Conservation (phyloP, 257 asterid genomes). For the Petrea volubilis region DNA sequence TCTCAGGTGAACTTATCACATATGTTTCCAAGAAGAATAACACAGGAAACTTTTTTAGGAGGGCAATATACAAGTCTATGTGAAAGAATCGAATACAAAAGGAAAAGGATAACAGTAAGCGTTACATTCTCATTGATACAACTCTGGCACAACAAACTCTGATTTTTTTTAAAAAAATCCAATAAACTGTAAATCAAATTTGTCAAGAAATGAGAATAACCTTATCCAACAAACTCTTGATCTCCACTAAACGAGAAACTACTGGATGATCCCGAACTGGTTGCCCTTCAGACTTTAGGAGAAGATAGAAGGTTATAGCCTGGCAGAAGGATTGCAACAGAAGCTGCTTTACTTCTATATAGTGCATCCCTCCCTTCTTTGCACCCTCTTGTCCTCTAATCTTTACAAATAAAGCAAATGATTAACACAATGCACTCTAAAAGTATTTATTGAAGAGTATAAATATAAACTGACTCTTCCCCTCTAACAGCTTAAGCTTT, state of each 20-base stretch:
- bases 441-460: too few relatives aligned
- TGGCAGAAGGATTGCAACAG: constrained; percentile 89
- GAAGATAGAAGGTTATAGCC: constrained; percentile 90
- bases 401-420: constrained; percentile 42
- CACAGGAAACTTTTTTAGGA: background rate
- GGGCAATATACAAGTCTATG: background rate
- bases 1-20: constrained; percentile 5
- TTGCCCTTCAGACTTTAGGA: constrained; percentile 92
- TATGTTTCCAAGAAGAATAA: background rate
- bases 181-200: constrained; percentile 4
- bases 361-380: constrained; percentile 60
- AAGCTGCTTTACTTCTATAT: constrained; percentile 75
- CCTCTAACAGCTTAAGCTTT: too few relatives aligned
- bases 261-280: constrained; percentile 97
- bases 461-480: too few relatives aligned
- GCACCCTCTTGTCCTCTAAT: constrained; percentile 45
- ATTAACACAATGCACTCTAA: constrained; percentile 18
- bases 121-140: background rate
- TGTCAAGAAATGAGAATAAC: constrained; percentile 36
- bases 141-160: background rate
- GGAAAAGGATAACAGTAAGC: background rate
- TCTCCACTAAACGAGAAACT: constrained; percentile 82
- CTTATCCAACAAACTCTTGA: constrained; percentile 84
- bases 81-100: background rate
- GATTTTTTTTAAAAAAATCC: background rate